phyloP scores from a whole-genome alignment of 2,329 filamentous ascomycete genomes.

The Aciculosporium take region DNA sequence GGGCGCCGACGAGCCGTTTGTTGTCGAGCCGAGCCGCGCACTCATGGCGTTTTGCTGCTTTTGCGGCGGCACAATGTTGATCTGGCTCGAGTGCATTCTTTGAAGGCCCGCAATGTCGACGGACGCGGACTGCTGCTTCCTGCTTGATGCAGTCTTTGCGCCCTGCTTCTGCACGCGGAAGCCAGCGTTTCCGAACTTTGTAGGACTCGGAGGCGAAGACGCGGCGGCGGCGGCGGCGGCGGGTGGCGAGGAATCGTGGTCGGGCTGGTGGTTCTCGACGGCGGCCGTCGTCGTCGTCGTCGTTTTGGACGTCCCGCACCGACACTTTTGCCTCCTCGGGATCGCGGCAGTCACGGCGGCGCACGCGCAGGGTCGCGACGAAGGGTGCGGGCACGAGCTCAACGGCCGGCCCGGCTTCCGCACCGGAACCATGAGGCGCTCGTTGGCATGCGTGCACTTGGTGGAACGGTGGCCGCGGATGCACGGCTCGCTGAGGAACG shows the following conservation, averaged over 20 bases:
- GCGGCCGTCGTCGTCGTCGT: too few relatives aligned
- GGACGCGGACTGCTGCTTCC: slow-evolving; percentile 37
- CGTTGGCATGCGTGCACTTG: slow-evolving; percentile 54
- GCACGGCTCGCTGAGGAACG: slow-evolving; percentile 54
- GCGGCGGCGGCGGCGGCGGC: slow-evolving; percentile 11
- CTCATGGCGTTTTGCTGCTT: slow-evolving; percentile 15
- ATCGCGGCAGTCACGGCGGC: slow-evolving; percentile 51
- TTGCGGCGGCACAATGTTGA: slow-evolving; percentile 31
- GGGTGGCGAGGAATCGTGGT: slow-evolving; percentile 11
- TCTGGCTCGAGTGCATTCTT: slow-evolving; percentile 37
- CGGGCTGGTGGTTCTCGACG: slow-evolving; percentile 11
- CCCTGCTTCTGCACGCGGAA: slow-evolving; percentile 33
- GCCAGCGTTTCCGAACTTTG: slow-evolving; percentile 16
- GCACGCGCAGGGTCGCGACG: slow-evolving; percentile 46
- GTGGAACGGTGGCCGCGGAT: slow-evolving; percentile 64
- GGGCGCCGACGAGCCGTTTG: slow-evolving; percentile 10
- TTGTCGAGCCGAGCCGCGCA: slow-evolving; percentile 12
- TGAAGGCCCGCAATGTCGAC: slow-evolving; percentile 34
- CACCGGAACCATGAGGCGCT: slow-evolving; percentile 55
- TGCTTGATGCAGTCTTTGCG: slow-evolving; percentile 19
- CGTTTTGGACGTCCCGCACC: slow-evolving; percentile 29
- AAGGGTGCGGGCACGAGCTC: slow-evolving; percentile 53
- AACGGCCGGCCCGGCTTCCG: slow-evolving; percentile 58
- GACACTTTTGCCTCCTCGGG: slow-evolving; percentile 42
- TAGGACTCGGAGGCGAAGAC: slow-evolving; percentile 17